Conservation (phyloP, 176 grass and related monocot genomes). For the Oryza punctata region DNA sequence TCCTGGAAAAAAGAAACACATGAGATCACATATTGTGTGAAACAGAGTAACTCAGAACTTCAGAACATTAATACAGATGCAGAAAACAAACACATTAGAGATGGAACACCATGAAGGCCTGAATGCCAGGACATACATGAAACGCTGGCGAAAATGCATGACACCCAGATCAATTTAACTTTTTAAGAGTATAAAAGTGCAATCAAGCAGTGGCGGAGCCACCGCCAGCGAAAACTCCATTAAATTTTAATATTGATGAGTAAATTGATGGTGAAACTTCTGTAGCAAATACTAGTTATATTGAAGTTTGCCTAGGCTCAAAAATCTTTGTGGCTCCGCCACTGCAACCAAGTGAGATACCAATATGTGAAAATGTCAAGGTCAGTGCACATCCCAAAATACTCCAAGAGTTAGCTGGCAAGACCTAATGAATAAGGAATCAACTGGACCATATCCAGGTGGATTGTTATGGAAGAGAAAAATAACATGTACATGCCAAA, state of each 20-base stretch:
- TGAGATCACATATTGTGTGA: conserved; percentile 25
- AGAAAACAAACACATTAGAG: not conserved
- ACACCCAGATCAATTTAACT: not conserved
- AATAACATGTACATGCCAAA: not conserved
- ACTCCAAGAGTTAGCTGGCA: not conserved
- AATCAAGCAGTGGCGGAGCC: too few species aligned
- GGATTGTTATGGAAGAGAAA: not conserved
- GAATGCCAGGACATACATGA: not conserved
- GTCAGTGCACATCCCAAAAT: not conserved
- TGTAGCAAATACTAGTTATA: too few species aligned
- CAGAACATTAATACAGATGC: conserved; percentile 13
- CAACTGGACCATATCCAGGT: not conserved
- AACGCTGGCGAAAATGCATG: not conserved
- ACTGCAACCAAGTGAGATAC: not conserved
- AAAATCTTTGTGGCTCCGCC: too few species aligned
- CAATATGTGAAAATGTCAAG: conserved; percentile 6
- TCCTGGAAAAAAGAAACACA: conserved; percentile 54
- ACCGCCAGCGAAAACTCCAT: too few species aligned
- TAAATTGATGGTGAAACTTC: too few species aligned
- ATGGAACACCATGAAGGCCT: not conserved
- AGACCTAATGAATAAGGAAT: not conserved
- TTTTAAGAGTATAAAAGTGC: not conserved
- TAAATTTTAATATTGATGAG: too few species aligned
- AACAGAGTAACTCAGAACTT: not conserved
- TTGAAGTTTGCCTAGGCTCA: too few species aligned